Conservation (phyloP, 1,284 basidiomycete genomes). For the Marasmius sp. region DNA sequence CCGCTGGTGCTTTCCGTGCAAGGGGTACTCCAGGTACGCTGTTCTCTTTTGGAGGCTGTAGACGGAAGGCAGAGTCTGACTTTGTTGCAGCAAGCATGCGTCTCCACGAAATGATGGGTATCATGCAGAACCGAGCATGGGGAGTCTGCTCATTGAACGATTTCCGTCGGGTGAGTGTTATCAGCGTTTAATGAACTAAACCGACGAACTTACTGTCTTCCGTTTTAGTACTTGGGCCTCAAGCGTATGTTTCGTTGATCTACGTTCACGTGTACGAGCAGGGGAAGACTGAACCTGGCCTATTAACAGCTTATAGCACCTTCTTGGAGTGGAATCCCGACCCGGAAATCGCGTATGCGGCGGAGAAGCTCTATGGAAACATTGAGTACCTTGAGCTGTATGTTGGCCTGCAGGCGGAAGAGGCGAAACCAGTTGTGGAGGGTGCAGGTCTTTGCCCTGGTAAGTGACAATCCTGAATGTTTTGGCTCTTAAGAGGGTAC, state of each 20-base stretch:
- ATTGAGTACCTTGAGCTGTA: slow-evolving; percentile 85
- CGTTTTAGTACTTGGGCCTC: slow-evolving; percentile 62
- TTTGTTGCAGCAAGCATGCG: slow-evolving; percentile 51
- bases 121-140: slow-evolving; percentile 77
- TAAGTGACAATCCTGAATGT: slow-evolving; percentile 23
- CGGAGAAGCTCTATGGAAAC: slow-evolving; percentile 75
- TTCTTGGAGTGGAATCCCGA: slow-evolving; percentile 87
- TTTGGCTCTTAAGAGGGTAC: background rate
- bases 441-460: slow-evolving; percentile 83
- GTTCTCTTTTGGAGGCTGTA: background rate
- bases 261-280: background rate
- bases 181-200: background rate
- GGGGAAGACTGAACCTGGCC: background rate
- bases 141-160: slow-evolving; percentile 67
- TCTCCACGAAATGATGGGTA: slow-evolving; percentile 81
- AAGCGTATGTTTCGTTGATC: slow-evolving; percentile 48
- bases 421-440: slow-evolving; percentile 72
- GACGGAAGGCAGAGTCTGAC: background rate
- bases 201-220: background rate
- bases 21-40: slow-evolving; percentile 64
- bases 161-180: slow-evolving; percentile 61
- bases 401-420: slow-evolving; percentile 70
- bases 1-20: slow-evolving; percentile 79
- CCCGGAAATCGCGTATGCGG: slow-evolving; percentile 67
- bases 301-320: slow-evolving; percentile 47